Evolutionary conservation across 208 protist genomes (phyloP).

Genomic region (Vickermania ingenoplastis): DNA sequence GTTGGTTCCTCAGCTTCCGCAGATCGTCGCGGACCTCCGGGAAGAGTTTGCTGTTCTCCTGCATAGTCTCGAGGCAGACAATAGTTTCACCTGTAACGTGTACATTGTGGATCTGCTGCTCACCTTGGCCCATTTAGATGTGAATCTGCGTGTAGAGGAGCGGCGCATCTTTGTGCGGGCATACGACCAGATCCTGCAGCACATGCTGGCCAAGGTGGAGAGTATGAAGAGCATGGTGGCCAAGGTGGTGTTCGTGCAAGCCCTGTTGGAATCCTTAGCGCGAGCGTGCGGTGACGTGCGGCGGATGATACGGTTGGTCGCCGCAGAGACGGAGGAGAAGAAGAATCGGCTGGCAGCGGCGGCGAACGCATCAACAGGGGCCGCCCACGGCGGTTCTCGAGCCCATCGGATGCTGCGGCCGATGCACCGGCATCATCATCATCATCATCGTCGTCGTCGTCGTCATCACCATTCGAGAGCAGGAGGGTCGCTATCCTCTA

Average conservation of each 20-base stretch:
- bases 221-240: neutral
- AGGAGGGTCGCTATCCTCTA: too few relatives aligned
- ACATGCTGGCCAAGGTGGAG: constrained; percentile 19
- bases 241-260: neutral
- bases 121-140: constrained; percentile 58
- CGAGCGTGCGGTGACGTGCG: too few relatives aligned
- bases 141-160: constrained; percentile 51
- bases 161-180: constrained; percentile 56
- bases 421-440: too few relatives aligned
- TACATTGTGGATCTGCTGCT: constrained; percentile 74
- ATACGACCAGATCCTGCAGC: constrained; percentile 41
- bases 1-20: constrained; percentile 15
- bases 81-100: constrained; percentile 16
- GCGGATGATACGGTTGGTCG: too few relatives aligned
- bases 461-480: too few relatives aligned
- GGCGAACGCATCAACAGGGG: too few relatives aligned
- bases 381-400: too few relatives aligned
- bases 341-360: too few relatives aligned
- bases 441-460: too few relatives aligned
- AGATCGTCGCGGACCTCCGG: constrained; percentile 40
- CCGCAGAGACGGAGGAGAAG: too few relatives aligned
- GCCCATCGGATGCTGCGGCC: too few relatives aligned
- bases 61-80: neutral
- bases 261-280: neutral
- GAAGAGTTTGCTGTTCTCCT: constrained; percentile 44